These are phyloP conservation scores for Eremomyces bilateralis DNA, from an alignment of 495 filamentous ascomycete species.

Conservation along the genomic window DNA sequence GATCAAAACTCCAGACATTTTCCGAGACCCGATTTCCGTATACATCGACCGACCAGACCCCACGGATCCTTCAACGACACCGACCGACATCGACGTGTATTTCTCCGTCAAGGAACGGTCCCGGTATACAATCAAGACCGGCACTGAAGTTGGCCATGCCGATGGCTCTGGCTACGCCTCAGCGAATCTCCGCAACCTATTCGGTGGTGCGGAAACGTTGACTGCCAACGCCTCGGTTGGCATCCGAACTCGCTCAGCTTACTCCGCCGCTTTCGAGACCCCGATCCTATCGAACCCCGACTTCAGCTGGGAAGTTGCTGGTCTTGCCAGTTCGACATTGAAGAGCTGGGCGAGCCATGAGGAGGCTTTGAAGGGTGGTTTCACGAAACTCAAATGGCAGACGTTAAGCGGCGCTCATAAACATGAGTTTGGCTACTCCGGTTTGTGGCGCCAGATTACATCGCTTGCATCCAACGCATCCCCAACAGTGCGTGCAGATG, in stretches of 20 bases:
- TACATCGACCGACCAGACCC: conserved; percentile 50
- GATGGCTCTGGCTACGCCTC: conserved; percentile 85
- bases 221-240: conserved; percentile 67
- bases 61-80: conserved; percentile 32
- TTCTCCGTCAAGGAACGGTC: conserved; percentile 58
- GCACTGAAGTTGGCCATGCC: conserved; percentile 74
- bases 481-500: conserved; percentile 57
- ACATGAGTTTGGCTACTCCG: conserved; percentile 60
- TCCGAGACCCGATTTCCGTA: conserved; percentile 59
- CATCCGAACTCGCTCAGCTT: conserved; percentile 72
- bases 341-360: conserved; percentile 88
- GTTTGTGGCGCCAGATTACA: conserved; percentile 74
- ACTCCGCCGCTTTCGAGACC: conserved; percentile 60
- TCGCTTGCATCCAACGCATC: conserved; percentile 51
- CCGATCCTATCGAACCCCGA: conserved; percentile 69
- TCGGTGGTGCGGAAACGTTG: conserved; percentile 83
- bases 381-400: conserved; percentile 51
- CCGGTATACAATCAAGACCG: conserved; percentile 64
- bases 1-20: conserved; percentile 39
- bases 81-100: conserved; percentile 32
- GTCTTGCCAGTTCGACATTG: conserved; percentile 53
- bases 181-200: conserved; percentile 66
- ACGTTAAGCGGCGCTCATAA: conserved; percentile 30
- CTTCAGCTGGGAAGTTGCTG: conserved; percentile 50
- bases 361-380: conserved; percentile 64